Conservation (phyloP, 495 filamentous ascomycete genomes). For the Delitschia confertaspora region DNA sequence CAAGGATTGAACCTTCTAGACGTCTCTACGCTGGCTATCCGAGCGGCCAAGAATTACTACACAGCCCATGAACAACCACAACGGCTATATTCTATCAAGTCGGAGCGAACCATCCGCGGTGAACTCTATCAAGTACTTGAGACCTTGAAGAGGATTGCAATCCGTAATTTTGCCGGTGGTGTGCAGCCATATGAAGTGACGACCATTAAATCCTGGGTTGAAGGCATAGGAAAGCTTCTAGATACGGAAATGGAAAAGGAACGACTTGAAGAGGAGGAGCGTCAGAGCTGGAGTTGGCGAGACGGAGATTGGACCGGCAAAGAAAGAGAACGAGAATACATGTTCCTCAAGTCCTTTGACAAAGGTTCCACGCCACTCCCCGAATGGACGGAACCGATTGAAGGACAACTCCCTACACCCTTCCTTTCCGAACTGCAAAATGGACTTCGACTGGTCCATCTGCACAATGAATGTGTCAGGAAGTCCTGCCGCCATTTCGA, state of each 20-base stretch:
- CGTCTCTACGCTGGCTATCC: constrained; percentile 84
- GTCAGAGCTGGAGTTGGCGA: constrained; percentile 70
- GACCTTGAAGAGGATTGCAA: constrained; percentile 80
- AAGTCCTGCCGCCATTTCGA: constrained; percentile 81
- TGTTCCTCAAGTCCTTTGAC: constrained; percentile 61
- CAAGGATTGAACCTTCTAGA: constrained; percentile 89
- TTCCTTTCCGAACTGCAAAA: constrained; percentile 68
- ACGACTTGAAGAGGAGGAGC: constrained; percentile 59
- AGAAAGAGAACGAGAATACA: constrained; percentile 66
- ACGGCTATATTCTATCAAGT: constrained; percentile 73
- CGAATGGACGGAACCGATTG: constrained; percentile 52
- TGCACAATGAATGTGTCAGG: constrained; percentile 81
- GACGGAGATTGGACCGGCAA: constrained; percentile 71
- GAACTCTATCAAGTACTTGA: constrained; percentile 83
- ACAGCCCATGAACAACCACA: constrained; percentile 75
- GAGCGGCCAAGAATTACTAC: constrained; percentile 92
- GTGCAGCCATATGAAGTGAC: constrained; percentile 64
- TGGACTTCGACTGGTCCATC: constrained; percentile 68
- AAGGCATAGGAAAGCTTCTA: constrained; percentile 63
- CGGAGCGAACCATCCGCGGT: constrained; percentile 67
- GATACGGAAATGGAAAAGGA: constrained; percentile 66
- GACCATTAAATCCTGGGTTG: constrained; percentile 67
- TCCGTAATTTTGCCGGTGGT: constrained; percentile 77
- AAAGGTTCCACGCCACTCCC: constrained; percentile 55
- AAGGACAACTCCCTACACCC: constrained; percentile 56